Conservation (phyloP, 371 early-diverging fungal genomes). For the Batrachochytrium dendrobatidis region DNA sequence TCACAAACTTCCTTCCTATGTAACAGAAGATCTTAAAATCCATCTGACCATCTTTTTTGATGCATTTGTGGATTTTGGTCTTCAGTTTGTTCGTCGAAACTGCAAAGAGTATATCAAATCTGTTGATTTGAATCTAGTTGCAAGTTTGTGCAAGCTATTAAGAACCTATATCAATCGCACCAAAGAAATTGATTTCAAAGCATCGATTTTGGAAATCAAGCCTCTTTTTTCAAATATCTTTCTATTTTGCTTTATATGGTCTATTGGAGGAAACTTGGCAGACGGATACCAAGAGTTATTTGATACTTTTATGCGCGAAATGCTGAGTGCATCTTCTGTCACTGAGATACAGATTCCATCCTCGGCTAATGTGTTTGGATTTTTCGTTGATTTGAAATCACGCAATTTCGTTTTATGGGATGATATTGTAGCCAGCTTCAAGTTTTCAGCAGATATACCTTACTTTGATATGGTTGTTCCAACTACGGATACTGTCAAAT, state of each 20-base stretch:
- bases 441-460: constrained; percentile 38
- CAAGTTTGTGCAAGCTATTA: constrained; percentile 37
- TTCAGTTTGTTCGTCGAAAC: constrained; percentile 36
- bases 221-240: constrained; percentile 38
- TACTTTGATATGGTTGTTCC: constrained; percentile 57
- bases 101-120: constrained; percentile 40
- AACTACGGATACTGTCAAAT: constrained; percentile 49
- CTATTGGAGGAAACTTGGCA: constrained; percentile 45
- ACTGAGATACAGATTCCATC: constrained; percentile 39
- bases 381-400: constrained; percentile 38
- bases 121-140: constrained; percentile 42
- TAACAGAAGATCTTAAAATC: constrained; percentile 32
- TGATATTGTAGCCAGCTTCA: constrained; percentile 43
- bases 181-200: constrained; percentile 33
- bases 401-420: constrained; percentile 43
- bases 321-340: constrained; percentile 34
- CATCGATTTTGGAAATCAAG: constrained; percentile 28
- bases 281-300: constrained; percentile 48
- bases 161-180: constrained; percentile 30
- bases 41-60: constrained; percentile 24
- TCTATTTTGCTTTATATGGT: constrained; percentile 48
- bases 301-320: constrained; percentile 43
- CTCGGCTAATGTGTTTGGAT: constrained; percentile 38
- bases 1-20: constrained; percentile 25
- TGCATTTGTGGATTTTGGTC: constrained; percentile 35